Conservation (phyloP, 2,329 filamentous ascomycete species). For the Xylaria sp. region DNA sequence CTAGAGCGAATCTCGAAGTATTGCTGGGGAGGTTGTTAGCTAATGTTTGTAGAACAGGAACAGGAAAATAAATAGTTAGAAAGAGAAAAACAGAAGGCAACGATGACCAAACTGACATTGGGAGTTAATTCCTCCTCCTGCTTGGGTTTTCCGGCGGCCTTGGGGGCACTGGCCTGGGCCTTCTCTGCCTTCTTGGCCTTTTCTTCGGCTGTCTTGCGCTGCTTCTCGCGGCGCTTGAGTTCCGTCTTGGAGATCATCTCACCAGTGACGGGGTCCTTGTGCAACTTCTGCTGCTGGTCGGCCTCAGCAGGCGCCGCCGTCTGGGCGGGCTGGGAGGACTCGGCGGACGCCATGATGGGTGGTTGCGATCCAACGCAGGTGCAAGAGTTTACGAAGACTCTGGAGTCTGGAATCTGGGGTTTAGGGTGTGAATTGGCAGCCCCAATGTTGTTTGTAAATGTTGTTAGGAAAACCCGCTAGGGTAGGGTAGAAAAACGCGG, state of each 20-base stretch:
- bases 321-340: slow-evolving; percentile 8
- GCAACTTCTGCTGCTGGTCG: slow-evolving; percentile 70
- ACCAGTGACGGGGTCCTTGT: slow-evolving; percentile 91
- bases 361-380: neutral
- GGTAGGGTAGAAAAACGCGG: neutral
- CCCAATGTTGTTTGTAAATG: neutral
- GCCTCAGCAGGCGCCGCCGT: slow-evolving; percentile 29
- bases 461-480: neutral
- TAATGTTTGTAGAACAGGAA: neutral
- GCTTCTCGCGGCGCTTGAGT: slow-evolving; percentile 96
- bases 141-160: slow-evolving; percentile 59
- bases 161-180: slow-evolving; percentile 50
- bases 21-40: slow-evolving; percentile 39
- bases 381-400: neutral
- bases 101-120: slow-evolving; percentile 56
- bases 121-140: slow-evolving; percentile 80
- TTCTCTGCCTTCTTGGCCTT: slow-evolving; percentile 85
- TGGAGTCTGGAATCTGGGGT: neutral
- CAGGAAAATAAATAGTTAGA: too few relatives aligned
- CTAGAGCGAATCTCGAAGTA: slow-evolving; percentile 97
- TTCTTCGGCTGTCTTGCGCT: slow-evolving; percentile 82
- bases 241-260: slow-evolving; percentile 84
- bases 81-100: neutral
- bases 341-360: slow-evolving; percentile 17
- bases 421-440: neutral